phyloP scores from a whole-genome alignment of 1,284 basidiomycete genomes.

The Lentinus polychrous region DNA sequence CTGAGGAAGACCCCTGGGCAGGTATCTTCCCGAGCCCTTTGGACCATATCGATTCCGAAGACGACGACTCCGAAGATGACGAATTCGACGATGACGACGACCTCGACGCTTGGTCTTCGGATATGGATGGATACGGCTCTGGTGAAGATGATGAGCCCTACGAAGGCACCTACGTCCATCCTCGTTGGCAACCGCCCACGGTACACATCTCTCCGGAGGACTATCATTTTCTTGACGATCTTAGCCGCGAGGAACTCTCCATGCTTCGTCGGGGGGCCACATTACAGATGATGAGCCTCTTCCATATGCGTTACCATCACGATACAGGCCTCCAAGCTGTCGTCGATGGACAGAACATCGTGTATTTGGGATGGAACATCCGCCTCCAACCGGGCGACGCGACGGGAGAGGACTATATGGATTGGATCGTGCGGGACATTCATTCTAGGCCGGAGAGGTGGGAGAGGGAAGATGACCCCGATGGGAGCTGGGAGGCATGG shows the following conservation, averaged over 20 bases:
- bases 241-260: constrained; percentile 30
- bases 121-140: constrained; percentile 25
- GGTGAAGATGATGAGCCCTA: constrained; percentile 27
- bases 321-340: constrained; percentile 38
- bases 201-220: constrained; percentile 31
- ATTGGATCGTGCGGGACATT: constrained; percentile 42
- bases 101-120: constrained; percentile 23
- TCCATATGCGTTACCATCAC: constrained; percentile 49
- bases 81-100: constrained; percentile 26
- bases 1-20: constrained; percentile 53
- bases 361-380: constrained; percentile 66
- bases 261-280: constrained; percentile 59
- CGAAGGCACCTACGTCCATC: constrained; percentile 32
- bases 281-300: constrained; percentile 48
- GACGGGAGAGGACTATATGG: constrained; percentile 46
- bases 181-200: constrained; percentile 53
- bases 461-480: constrained; percentile 31
- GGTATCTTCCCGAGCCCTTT: constrained; percentile 51
- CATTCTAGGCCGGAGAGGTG: constrained; percentile 42
- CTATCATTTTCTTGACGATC: constrained; percentile 29
- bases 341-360: constrained; percentile 32
- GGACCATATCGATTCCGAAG: constrained; percentile 28
- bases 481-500: constrained; percentile 38
- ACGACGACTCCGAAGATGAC: constrained; percentile 29
- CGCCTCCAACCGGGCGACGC: constrained; percentile 38